Percentiles rank a stretch among this genome's conserved stretches.
phyloP scores from a whole-genome alignment of 495 filamentous ascomycete genomes.

The Corynascus novoguineensis region DNA sequence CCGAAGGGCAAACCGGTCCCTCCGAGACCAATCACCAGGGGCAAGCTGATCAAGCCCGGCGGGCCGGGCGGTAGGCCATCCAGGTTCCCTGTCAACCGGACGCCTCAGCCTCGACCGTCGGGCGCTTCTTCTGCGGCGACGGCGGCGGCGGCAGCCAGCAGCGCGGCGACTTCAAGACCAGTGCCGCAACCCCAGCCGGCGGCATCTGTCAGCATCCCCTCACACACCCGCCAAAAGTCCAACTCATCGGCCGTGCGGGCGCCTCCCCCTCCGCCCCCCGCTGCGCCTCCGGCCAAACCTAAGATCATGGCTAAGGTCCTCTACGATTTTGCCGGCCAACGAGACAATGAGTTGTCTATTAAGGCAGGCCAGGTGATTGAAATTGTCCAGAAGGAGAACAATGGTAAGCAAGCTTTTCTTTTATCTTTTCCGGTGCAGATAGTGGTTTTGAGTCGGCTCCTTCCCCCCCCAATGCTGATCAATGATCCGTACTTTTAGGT shows the following conservation, averaged over 20 bases:
- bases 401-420: constrained; percentile 56
- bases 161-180: constrained; percentile 42
- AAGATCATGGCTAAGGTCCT: constrained; percentile 75
- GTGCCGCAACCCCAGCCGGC: constrained; percentile 27
- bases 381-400: constrained; percentile 80
- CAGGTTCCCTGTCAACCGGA: constrained; percentile 52
- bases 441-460: too few relatives aligned
- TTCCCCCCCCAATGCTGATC: background rate
- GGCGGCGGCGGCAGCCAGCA: constrained; percentile 40
- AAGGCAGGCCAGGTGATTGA: constrained; percentile 72
- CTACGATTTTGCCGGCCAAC: constrained; percentile 81
- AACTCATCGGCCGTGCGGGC: constrained; percentile 48
- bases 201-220: constrained; percentile 30
- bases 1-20: constrained; percentile 79
- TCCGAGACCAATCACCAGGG: constrained; percentile 81
- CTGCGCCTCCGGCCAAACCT: constrained; percentile 60
- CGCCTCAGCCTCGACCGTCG: constrained; percentile 42
- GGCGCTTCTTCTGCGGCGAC: constrained; percentile 20
- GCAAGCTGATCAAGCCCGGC: constrained; percentile 84
- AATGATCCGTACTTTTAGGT: constrained; percentile 44
- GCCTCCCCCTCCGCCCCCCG: constrained; percentile 64
- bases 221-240: constrained; percentile 42
- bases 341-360: constrained; percentile 72
- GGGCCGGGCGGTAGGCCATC: constrained; percentile 78
- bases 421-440: too few relatives aligned